These are phyloP conservation scores for Syzygium syzygioides DNA, from an alignment of 441 rosid species.

Conservation along the genomic window DNA sequence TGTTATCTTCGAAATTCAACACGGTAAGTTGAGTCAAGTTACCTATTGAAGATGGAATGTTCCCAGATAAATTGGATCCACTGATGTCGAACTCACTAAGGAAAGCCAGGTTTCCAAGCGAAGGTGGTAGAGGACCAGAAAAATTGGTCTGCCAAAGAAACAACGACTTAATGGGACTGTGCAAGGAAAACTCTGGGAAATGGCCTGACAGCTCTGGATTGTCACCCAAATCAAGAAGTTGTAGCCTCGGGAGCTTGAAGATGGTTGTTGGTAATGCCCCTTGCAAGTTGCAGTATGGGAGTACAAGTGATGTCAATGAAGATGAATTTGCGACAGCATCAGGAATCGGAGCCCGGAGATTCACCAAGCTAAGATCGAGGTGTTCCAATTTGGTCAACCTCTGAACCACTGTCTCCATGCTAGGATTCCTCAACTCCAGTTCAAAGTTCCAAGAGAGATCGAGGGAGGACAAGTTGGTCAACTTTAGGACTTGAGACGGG, in stretches of 20 bases:
- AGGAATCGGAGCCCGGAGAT: fast-evolving
- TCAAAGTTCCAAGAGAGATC: fast-evolving
- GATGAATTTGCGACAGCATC: background rate
- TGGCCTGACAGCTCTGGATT: background rate
- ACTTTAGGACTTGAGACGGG: background rate
- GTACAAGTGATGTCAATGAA: background rate
- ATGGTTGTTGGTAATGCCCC: background rate
- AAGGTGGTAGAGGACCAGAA: background rate
- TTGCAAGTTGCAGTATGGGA: fast-evolving
- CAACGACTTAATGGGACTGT: background rate
- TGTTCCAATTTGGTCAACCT: background rate
- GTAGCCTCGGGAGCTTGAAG: conserved; percentile 11
- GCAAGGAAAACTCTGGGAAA: conserved; percentile 2
- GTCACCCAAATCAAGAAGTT: background rate
- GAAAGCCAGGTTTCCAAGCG: conserved; percentile 7
- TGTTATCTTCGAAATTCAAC: fast-evolving
- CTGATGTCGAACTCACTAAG: background rate
- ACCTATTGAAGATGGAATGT: conserved; percentile 4
- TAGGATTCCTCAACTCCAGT: background rate
- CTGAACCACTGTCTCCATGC: background rate
- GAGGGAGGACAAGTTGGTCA: background rate
- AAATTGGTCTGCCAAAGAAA: background rate
- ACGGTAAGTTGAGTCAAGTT: background rate
- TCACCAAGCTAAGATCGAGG: fast-evolving
- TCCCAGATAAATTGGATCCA: background rate